Percentiles rank a stretch among this genome's conserved stretches.
Conservation (phyloP, 805 yeast species). For the Candida quercuum region DNA sequence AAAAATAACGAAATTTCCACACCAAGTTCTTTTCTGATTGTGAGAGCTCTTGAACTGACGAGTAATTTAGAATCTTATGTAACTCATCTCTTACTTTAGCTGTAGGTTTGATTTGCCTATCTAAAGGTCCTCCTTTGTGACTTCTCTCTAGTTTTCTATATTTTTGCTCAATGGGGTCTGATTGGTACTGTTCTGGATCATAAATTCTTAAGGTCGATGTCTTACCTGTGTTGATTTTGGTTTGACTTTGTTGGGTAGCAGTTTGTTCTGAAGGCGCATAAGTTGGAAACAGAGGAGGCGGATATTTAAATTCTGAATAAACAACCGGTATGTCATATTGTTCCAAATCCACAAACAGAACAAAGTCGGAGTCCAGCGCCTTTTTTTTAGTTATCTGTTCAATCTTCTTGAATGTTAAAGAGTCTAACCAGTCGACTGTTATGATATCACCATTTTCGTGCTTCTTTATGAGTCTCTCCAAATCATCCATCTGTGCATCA, state of each 20-base stretch:
- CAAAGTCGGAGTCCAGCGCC: conserved; percentile 28
- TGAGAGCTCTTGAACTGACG: conserved; percentile 77
- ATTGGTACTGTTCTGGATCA: conserved; percentile 64
- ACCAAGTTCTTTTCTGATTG: conserved; percentile 81
- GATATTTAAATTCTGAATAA: conserved; percentile 50
- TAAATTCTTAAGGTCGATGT: conserved; percentile 38
- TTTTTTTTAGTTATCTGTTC: conserved; percentile 20
- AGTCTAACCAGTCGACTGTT: conserved; percentile 69
- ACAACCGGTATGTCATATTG: conserved; percentile 71
- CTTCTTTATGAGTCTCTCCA: conserved; percentile 50
- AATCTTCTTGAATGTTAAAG: conserved; percentile 51
- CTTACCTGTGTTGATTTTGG: conserved; percentile 26
- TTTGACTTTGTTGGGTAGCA: conserved; percentile 20
- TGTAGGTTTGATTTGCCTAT: conserved; percentile 83
- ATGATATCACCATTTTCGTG: conserved; percentile 66
- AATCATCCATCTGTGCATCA: conserved; percentile 35
- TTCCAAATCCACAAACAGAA: conserved; percentile 49
- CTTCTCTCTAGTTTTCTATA: conserved; percentile 80
- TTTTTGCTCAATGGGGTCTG: conserved; percentile 85
- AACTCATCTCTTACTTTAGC: conserved; percentile 75
- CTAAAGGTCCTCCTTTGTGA: conserved; percentile 70
- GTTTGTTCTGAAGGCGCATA: conserved; percentile 41
- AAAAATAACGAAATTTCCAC: conserved; percentile 87
- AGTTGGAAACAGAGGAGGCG: conserved; percentile 29
- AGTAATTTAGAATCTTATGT: conserved; percentile 60